A percentile compares a stretch with the other conserved stretches of the same genome.
These are phyloP conservation scores for Pterocarpus macrocarpus DNA, from an alignment of 306 rosid species.

Conservation along the genomic window DNA sequence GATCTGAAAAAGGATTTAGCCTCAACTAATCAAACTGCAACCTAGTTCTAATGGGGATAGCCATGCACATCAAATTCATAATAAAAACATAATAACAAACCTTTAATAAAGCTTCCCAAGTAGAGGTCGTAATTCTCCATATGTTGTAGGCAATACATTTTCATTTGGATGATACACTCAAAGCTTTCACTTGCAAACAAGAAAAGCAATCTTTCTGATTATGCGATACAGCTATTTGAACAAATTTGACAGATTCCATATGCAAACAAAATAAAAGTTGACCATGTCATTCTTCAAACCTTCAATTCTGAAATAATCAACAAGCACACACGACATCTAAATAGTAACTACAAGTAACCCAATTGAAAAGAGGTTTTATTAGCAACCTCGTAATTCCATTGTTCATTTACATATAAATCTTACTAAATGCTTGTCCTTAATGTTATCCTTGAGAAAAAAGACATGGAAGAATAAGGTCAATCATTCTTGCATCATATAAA, in stretches of 20 bases:
- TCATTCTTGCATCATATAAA: too few relatives aligned
- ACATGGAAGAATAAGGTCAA: too few relatives aligned
- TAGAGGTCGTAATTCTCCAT: constrained; percentile 96
- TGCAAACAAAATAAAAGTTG: neutral
- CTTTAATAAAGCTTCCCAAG: constrained; percentile 95
- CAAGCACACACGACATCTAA: too few relatives aligned
- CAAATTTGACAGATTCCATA: constrained; percentile 27
- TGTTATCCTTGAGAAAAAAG: too few relatives aligned
- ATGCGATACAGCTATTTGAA: constrained; percentile 10
- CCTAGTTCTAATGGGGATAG: neutral
- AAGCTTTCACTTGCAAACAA: constrained; percentile 76
- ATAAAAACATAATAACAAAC: constrained; percentile 54
- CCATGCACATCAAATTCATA: neutral
- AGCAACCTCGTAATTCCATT: too few relatives aligned
- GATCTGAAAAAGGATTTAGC: constrained; percentile 18
- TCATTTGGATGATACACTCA: constrained; percentile 82
- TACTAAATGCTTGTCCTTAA: too few relatives aligned
- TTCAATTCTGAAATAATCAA: too few relatives aligned
- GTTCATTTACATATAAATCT: too few relatives aligned
- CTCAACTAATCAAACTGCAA: constrained; percentile 22
- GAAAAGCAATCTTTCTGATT: neutral
- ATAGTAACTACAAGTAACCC: too few relatives aligned
- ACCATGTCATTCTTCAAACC: constrained; percentile 1
- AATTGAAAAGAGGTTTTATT: too few relatives aligned
- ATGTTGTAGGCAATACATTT: constrained; percentile 84